Base-by-base conservation (phyloP, 2,329 filamentous ascomycete genomes). In the Neodidymelliopsis sp. region DNA sequence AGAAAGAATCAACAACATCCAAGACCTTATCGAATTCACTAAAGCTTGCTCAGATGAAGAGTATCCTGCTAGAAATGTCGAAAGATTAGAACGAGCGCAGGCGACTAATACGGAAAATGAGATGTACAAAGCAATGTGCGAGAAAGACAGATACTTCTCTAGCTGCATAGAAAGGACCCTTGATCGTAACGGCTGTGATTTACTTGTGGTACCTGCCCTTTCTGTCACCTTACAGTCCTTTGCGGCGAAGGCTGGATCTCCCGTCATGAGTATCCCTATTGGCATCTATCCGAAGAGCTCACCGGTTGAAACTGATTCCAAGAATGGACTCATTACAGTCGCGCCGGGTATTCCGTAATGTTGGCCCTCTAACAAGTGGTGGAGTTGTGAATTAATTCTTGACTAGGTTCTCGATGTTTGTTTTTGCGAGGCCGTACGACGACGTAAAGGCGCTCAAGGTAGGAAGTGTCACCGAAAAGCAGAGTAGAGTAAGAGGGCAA, bases 241-340 rank as follows among this genome's bases (percentile, higher is more conserved):
- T 27, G 60, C 58, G 12, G 60, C 56, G 9, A 60, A 52, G 22
- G 46, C 42, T 12, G 84, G 84, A 1, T 73, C 77, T 1, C 84
- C 85, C 0, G 78, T 83, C 5, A 70, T 88, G 13, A 83, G 80
- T 0, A 79, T 88, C 0, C 85, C 85, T 0, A 71, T 88, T 53
- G 84, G 84, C 0, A 75, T 75, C 37, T 80, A 77, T 37, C 79
- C 81, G 0, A 57, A 67, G 0, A 74, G 76, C 22, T 77, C 76
- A 11, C 63, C 67, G 1, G 71, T 83, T 2, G 65, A 67, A 23
- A 64, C 65, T 28, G 77, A 79, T 33, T 54, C 34, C 5, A 34
- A 59, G 0, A 74, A 79, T 0, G 75, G 77, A 7, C 69, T 86
- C 4, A 77, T 83, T 1, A 61, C 68, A 3, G 69, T 66, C 0